These are phyloP conservation scores for Malus sieversii DNA, from an alignment of 306 rosid genomes.

Conservation along the genomic window DNA sequence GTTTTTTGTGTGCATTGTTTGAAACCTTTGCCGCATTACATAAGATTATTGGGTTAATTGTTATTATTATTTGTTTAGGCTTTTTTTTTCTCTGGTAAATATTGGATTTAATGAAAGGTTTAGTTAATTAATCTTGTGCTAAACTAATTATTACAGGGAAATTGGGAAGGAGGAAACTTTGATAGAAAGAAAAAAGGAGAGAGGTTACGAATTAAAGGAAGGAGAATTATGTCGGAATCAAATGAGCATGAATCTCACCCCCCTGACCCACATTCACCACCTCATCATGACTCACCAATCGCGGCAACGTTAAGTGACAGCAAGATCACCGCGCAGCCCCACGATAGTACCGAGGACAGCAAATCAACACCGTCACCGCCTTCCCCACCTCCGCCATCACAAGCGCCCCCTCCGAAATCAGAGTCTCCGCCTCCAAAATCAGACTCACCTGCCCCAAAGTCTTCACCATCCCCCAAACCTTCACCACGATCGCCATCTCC, in stretches of 20 bases:
- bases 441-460: neutral
- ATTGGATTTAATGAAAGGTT: neutral
- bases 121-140: neutral
- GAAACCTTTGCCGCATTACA: neutral
- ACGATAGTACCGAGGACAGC: neutral
- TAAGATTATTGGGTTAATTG: neutral
- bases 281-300: neutral
- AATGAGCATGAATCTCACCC: neutral
- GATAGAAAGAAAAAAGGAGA: neutral
- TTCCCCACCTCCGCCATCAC: neutral
- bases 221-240: constrained; percentile 4
- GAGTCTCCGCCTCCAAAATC: neutral
- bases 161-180: neutral
- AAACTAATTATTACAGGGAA: neutral
- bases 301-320: too few species aligned
- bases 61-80: neutral
- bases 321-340: neutral
- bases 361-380: neutral
- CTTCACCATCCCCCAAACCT: neutral
- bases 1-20: neutral
- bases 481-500: constrained; percentile 1
- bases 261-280: neutral
- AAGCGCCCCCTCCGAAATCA: neutral
- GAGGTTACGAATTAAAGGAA: neutral
- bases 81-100: too few species aligned